phyloP scores from a whole-genome alignment of 2,329 filamentous ascomycete genomes.

The Talaromyces sp. region DNA sequence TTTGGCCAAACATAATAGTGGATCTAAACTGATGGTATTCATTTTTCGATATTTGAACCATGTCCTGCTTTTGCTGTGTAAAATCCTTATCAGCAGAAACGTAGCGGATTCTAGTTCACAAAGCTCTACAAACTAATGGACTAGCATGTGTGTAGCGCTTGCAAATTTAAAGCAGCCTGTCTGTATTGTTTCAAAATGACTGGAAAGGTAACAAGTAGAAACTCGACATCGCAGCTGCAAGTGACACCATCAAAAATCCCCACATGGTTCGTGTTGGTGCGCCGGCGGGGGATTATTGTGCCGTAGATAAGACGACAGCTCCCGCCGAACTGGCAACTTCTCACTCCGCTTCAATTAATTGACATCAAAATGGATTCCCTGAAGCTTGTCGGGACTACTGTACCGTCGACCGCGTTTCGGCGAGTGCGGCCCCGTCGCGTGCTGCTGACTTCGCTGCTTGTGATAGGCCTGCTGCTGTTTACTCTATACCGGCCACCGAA shows the following conservation, averaged over 20 bases:
- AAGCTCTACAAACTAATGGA: too few relatives aligned
- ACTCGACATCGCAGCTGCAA: neutral
- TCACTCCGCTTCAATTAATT: neutral
- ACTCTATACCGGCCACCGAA: conserved; percentile 7
- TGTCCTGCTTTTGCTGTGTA: too few relatives aligned
- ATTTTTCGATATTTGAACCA: too few relatives aligned
- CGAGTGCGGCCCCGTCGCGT: conserved; percentile 5
- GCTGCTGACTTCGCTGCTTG: conserved; percentile 3
- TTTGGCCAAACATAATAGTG: too few relatives aligned
- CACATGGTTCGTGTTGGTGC: neutral
- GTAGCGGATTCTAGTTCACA: too few relatives aligned
- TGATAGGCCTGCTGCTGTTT: conserved; percentile 9
- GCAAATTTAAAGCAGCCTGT: too few relatives aligned
- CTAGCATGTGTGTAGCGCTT: too few relatives aligned
- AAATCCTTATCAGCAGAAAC: too few relatives aligned
- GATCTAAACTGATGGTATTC: too few relatives aligned
- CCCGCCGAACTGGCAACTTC: neutral
- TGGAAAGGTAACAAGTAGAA: neutral
- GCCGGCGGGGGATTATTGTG: neutral
- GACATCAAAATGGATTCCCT: neutral
- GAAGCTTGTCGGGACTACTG: neutral
- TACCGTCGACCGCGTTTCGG: conserved; percentile 1
- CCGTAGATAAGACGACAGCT: neutral
- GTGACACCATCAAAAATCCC: neutral
- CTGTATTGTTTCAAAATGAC: neutral